Conservation (phyloP, 495 filamentous ascomycete species). For the Opeltia flavorubescens region DNA sequence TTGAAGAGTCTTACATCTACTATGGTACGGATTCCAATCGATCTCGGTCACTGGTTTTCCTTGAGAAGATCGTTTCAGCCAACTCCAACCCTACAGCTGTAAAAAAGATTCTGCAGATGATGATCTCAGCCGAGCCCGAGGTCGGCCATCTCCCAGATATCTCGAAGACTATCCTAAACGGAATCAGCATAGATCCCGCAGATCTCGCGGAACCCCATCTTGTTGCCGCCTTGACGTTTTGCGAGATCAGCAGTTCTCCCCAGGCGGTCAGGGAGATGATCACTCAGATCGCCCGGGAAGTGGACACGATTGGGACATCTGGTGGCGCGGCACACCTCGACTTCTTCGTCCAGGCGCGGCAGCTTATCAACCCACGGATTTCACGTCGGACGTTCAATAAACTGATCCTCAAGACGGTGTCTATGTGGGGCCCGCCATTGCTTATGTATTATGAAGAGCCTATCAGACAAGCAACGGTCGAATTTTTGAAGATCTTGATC, state of each 20-base stretch:
- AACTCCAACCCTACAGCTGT: slow-evolving; percentile 21
- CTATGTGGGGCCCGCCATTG: slow-evolving; percentile 53
- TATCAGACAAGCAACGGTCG: slow-evolving; percentile 39
- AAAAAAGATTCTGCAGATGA: slow-evolving; percentile 25
- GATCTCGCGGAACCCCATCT: slow-evolving; percentile 38
- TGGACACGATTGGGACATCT: slow-evolving; percentile 39
- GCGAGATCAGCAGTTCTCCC: slow-evolving; percentile 26
- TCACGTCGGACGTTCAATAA: slow-evolving; percentile 24
- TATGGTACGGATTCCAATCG: slow-evolving; percentile 13
- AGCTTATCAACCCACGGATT: slow-evolving; percentile 26
- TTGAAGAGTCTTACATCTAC: slow-evolving; percentile 24
- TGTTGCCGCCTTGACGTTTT: slow-evolving; percentile 35
- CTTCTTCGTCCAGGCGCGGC: slow-evolving; percentile 38
- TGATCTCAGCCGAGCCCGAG: slow-evolving; percentile 34
- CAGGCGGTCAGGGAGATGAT: slow-evolving; percentile 30
- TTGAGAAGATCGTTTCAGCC: slow-evolving; percentile 31
- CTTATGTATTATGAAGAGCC: slow-evolving; percentile 45
- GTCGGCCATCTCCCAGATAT: slow-evolving; percentile 27
- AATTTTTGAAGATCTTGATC: slow-evolving; percentile 39
- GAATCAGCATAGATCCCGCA: slow-evolving; percentile 43
- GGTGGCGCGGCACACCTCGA: slow-evolving; percentile 45
- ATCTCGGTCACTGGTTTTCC: slow-evolving; percentile 18
- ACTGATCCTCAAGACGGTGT: slow-evolving; percentile 38
- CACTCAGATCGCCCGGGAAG: slow-evolving; percentile 35
- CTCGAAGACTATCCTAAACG: slow-evolving; percentile 33